phyloP scores from a whole-genome alignment of 2,329 filamentous ascomycete genomes.

The Penicillium vulpinum region DNA sequence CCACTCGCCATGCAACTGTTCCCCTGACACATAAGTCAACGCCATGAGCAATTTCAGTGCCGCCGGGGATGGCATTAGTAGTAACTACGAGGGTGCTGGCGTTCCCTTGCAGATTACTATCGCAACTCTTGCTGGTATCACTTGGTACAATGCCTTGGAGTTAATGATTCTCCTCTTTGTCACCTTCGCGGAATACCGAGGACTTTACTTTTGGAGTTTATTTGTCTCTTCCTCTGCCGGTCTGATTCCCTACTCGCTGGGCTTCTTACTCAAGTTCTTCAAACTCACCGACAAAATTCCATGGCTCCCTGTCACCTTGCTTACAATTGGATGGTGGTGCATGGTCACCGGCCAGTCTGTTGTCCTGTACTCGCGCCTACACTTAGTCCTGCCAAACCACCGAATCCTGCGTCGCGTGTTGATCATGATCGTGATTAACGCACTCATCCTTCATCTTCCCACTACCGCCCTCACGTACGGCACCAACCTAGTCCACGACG shows the following conservation, averaged over 20 bases:
- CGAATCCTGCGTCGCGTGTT: conserved; percentile 44
- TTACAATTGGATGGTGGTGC: conserved; percentile 49
- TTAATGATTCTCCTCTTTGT: conserved; percentile 51
- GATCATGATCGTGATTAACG: conserved; percentile 50
- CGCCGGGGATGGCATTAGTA: conserved; percentile 41
- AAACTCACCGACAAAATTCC: conserved; percentile 31
- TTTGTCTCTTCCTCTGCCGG: conserved; percentile 47
- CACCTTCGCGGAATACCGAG: conserved; percentile 49
- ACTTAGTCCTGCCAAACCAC: conserved; percentile 46
- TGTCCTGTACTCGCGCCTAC: conserved; percentile 53
- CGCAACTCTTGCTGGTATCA: conserved; percentile 48
- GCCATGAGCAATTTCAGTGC: conserved; percentile 28
- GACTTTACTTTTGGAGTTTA: conserved; percentile 54
- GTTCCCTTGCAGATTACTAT: conserved; percentile 47
- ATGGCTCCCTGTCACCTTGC: conserved; percentile 45
- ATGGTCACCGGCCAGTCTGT: conserved; percentile 53
- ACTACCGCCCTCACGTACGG: conserved; percentile 50
- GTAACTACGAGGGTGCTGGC: conserved; percentile 36
- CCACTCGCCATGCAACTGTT: conserved; percentile 8
- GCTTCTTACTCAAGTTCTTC: conserved; percentile 52
- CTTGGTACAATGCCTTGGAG: conserved; percentile 54
- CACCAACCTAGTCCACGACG: conserved; percentile 35
- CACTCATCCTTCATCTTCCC: conserved; percentile 47
- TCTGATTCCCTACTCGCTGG: conserved; percentile 48
- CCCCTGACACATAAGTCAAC: conserved; percentile 7